phyloP scores from a whole-genome alignment of 1,139 yeast genomes.

The Diutina catenulata region DNA sequence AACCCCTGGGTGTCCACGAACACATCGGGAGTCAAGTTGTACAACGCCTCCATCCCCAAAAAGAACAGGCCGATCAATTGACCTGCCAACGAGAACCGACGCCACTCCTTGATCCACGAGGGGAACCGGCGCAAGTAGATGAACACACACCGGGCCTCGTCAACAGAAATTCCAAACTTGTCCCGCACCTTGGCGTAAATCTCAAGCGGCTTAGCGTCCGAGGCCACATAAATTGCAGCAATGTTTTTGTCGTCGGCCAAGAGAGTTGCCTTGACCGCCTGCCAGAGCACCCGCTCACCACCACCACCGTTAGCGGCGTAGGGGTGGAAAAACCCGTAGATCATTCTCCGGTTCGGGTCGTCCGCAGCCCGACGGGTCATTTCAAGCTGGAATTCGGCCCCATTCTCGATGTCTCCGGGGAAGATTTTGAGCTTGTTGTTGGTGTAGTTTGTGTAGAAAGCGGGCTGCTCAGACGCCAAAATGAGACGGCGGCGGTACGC shows the following conservation, averaged over 20 bases:
- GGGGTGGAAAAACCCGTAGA: conserved; percentile 91
- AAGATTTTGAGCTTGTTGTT: conserved; percentile 27
- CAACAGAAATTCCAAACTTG: conserved; percentile 52
- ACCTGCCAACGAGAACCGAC: conserved; percentile 67
- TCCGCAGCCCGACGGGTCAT: conserved; percentile 25
- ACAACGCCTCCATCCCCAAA: conserved; percentile 61
- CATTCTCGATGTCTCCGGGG: conserved; percentile 20
- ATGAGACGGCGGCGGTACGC: conserved; percentile 3
- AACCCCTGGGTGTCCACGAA: conserved; percentile 93
- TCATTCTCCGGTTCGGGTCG: conserved; percentile 27
- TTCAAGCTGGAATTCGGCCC: conserved; percentile 16
- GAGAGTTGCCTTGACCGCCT: conserved; percentile 71
- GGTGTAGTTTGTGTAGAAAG: conserved; percentile 19
- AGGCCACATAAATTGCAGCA: conserved; percentile 69
- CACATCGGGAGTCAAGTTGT: conserved; percentile 69
- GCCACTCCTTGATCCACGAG: conserved; percentile 69
- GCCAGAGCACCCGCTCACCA: conserved; percentile 96
- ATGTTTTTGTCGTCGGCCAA: conserved; percentile 36
- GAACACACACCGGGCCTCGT: conserved; percentile 50
- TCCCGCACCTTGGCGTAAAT: conserved; percentile 47
- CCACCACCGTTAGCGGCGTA: conserved; percentile 97
- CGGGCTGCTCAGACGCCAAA: conserved; percentile 3
- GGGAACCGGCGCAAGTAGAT: conserved; percentile 51
- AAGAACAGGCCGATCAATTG: conserved; percentile 75
- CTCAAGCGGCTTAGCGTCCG: conserved; percentile 35